Evolutionary conservation across 2,329 filamentous ascomycete genomes (phyloP).

Genomic region (Coniella vitis): DNA sequence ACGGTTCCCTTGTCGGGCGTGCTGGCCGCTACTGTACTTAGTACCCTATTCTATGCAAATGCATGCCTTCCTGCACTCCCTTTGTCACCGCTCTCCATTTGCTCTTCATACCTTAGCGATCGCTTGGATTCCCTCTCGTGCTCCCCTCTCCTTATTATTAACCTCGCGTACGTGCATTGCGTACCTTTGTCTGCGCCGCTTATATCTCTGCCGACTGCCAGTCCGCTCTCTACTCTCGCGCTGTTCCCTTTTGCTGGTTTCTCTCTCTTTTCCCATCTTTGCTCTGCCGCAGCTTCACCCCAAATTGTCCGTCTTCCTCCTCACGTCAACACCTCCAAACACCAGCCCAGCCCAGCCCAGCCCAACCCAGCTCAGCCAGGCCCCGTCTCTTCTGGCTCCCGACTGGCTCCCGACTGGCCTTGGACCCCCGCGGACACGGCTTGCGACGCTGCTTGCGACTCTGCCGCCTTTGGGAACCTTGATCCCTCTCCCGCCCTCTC

Average conservation of each 20-base stretch:
- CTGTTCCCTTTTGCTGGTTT: constrained; percentile 14
- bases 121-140: constrained; percentile 11
- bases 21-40: constrained; percentile 5
- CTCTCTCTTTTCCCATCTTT: constrained; percentile 10
- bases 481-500: no score
- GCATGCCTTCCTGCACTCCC: constrained; percentile 12
- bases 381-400: no score
- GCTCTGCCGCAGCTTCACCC: constrained; percentile 8
- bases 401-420: no score
- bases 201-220: constrained; percentile 14
- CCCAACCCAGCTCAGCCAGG: no score
- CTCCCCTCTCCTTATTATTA: constrained; percentile 11
- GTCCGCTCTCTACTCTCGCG: constrained; percentile 12
- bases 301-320: constrained; percentile 5
- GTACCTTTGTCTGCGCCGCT: constrained; percentile 5
- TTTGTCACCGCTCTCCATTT: constrained; percentile 14
- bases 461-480: no score
- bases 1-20: constrained; percentile 14
- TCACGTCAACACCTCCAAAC: neutral
- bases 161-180: neutral
- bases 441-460: no score
- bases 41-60: constrained; percentile 8
- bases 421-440: no score
- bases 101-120: constrained; percentile 9
- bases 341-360: neutral